Evolutionary conservation across 2,329 filamentous ascomycete species (phyloP).

Genomic region (Remersonia thermophila): DNA sequence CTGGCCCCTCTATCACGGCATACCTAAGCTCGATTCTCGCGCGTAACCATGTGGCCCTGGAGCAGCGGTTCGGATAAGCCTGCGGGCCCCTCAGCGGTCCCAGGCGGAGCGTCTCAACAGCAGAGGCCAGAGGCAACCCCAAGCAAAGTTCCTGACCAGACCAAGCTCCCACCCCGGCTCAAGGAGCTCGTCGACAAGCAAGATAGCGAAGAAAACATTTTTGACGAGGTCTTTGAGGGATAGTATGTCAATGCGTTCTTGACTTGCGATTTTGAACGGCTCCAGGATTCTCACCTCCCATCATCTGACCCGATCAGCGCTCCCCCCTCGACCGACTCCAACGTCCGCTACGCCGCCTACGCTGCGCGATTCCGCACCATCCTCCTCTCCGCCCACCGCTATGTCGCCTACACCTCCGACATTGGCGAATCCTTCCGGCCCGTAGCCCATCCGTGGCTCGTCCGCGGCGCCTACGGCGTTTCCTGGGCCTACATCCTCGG

Average conservation of each 20-base stretch:
- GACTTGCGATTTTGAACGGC: no score
- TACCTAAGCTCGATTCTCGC: no score
- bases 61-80: constrained; percentile 21
- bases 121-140: constrained; percentile 14
- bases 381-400: constrained; percentile 80
- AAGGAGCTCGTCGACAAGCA: constrained; percentile 46
- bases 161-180: constrained; percentile 41
- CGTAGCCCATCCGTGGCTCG: constrained; percentile 72
- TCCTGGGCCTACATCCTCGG: constrained; percentile 89
- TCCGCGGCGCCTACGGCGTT: constrained; percentile 74
- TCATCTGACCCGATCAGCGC: constrained; percentile 34
- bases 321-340: constrained; percentile 71
- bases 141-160: constrained; percentile 28
- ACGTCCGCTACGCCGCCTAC: constrained; percentile 86
- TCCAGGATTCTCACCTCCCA: no score
- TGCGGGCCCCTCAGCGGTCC: constrained; percentile 13
- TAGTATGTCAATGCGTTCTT: no score
- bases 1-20: no score
- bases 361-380: constrained; percentile 75
- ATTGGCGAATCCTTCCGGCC: constrained; percentile 95
- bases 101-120: no score
- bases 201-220: constrained; percentile 58
- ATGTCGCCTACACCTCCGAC: constrained; percentile 93
- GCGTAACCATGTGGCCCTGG: constrained; percentile 27
- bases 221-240: constrained; percentile 66